These are phyloP conservation scores for Apostasia shenzhenica DNA, from an alignment of 106 monocot genomes.

Conservation along the genomic window DNA sequence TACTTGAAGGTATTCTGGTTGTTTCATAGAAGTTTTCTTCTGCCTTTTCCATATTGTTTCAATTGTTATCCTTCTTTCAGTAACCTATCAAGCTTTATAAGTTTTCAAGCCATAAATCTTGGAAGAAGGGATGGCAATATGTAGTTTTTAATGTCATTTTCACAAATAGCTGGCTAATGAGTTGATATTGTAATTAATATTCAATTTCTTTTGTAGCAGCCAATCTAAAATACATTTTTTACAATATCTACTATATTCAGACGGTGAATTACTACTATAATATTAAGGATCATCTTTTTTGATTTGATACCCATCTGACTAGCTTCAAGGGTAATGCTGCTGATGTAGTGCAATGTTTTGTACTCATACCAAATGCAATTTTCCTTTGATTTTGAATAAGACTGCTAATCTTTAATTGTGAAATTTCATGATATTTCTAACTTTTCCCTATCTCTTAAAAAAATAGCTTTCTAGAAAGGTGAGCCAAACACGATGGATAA, in stretches of 20 bases:
- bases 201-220: not conserved
- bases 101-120: not conserved
- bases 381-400: not conserved
- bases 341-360: too few species aligned
- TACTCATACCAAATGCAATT: too few species aligned
- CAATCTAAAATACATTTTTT: not conserved
- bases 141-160: not conserved
- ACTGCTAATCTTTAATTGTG: not conserved
- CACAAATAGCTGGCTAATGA: not conserved
- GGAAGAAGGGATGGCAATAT: not conserved
- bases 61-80: not conserved
- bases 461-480: constrained; percentile 84
- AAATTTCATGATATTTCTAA: not conserved
- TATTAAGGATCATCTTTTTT: too few species aligned
- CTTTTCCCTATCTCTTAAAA: not conserved
- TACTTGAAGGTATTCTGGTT: constrained; percentile 73
- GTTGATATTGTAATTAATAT: not conserved
- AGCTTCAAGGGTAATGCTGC: too few species aligned
- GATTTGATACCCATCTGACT: too few species aligned
- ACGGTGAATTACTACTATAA: too few species aligned
- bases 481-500: constrained; percentile 96
- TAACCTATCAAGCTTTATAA: not conserved
- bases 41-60: not conserved
- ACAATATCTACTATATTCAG: too few species aligned
- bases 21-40: not conserved